Evolutionary conservation across 495 filamentous ascomycete genomes (phyloP), one percentile per base, ranked within the genome.

Genomic region (Chlorociboria aeruginascens): DNA sequence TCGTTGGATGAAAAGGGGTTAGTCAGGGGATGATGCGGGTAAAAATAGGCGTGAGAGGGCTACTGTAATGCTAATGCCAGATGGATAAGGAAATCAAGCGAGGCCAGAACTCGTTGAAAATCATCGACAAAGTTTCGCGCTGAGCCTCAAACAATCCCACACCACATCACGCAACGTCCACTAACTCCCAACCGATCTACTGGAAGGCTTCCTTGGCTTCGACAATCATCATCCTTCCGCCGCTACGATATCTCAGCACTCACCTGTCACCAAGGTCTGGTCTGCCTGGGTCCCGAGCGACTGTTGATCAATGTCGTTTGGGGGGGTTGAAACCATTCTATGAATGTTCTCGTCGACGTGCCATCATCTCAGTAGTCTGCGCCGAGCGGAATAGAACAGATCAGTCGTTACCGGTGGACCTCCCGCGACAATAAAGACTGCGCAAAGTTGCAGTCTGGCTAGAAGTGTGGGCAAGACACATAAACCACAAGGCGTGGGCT

Each of bases 201-300:
- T 11, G 20, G 39, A 38, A 38, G 14, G 41, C 46, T 36, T 45
- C 46, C 35, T 46, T 49, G 46, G 41, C 51, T 46, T 41, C 31
- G 36, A 53, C 49, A 32, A 14, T 7, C 39, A 43, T 31, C 10
- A 28, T 46, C 40, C 31, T 14, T 40, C 32, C 14, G 25, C n/a
- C 36, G 32, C 13, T 32, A 33, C 16, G 11, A 20, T 34, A 32
- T n/a, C 29, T 12, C 16, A 1, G n/a, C 32, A 17, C 12, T 17
- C 43, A 20, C 43, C 11, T 16, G 34, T 20, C 32, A 35, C 13
- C n/a, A 34, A 16, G 10, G 32, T 45, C 20, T 25, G 2, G 20
- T 25, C 20, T 25, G 40, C 48, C 53, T 55, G 44, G 48, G 53
- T 49, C 49, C 48, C 44, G 47, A 50, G 38, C 41, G 47, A 47